Base-by-base conservation (phyloP, 306 rosid species). In the Mimosa pudica region DNA sequence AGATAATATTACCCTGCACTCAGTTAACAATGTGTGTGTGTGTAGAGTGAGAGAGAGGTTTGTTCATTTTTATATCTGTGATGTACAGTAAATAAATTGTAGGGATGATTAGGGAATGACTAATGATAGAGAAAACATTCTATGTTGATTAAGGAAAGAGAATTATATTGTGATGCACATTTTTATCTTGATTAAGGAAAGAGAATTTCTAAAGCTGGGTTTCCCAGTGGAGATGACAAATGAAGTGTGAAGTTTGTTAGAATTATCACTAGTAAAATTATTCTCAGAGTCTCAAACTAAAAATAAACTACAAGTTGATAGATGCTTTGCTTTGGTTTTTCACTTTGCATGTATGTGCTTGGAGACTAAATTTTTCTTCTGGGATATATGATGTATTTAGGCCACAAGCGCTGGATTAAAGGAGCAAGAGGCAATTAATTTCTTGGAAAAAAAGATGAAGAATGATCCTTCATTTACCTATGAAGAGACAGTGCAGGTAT, bases 381-480 rank as follows among this genome's bases (percentile, higher is more conserved):
- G 65, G 70, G 81, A 64, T 79, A 74, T 64, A n/a, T 75, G 79
- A 64, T 86, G 81, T 60, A 70, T 64, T 73, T 79, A 96, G 99
- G 98, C 99, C 68, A 93, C 99, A 48, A 96, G 99, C 81, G 98
- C 99, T 83, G 99, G 99, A 79, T 86, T 81, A 65, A 96, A 96
- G 84, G 99, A 96, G 83, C 99, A 96, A 83, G 99, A 96, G 87
- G 99, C 98, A 16, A 93, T 96, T 68, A 96, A 96, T 88, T 96
- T 96, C 90, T 87, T 96, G 93, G 99, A 96, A 84, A 96, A 96
- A 90, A 96, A 96, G 85, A 96, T 96, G 99, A 96, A 96, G 93
- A 93, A 86, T 81, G 97, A 96, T 79, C 99, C 99, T 79, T 85
- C 89, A 35, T 90, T 96, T 87, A 86, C 98, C 68, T 96, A 93